Conservation (phyloP, 176 grass and related monocot species). For the Oryza meyeriana region DNA sequence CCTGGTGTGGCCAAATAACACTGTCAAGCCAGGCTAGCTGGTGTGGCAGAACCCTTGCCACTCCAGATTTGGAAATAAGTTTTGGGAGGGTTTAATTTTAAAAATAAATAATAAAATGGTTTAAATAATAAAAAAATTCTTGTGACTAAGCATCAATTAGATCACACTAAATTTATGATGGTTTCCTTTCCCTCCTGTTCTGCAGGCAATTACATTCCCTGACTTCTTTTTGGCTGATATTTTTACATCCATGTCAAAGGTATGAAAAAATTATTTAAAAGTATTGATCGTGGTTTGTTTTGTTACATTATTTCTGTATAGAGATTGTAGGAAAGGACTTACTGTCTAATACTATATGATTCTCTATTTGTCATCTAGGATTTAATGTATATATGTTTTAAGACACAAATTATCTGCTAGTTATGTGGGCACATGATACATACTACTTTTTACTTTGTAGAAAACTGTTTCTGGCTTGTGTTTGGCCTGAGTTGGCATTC, state of each 20-base stretch:
- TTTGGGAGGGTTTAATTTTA: too few species aligned
- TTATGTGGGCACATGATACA: neutral
- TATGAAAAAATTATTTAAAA: constrained; percentile 28
- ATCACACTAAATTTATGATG: constrained; percentile 22
- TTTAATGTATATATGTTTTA: neutral
- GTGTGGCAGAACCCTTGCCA: too few species aligned
- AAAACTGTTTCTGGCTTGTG: neutral
- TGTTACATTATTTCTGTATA: neutral
- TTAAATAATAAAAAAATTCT: too few species aligned
- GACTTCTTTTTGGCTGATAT: constrained; percentile 99
- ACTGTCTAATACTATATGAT: neutral
- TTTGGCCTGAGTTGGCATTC: neutral
- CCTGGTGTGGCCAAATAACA: too few species aligned
- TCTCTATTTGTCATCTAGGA: neutral
- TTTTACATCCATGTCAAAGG: constrained; percentile 99
- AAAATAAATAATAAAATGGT: too few species aligned
- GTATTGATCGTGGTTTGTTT: neutral
- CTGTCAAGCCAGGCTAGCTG: too few species aligned
- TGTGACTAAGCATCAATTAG: too few species aligned
- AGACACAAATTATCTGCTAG: neutral
- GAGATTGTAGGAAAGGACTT: neutral
- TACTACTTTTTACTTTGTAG: neutral
- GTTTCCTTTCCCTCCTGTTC: neutral
- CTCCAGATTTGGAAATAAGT: too few species aligned
- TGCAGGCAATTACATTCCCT: constrained; percentile 93